These are phyloP conservation scores for Epichloe amarillans DNA, from an alignment of 2,329 filamentous ascomycete species.

Conservation along the genomic window DNA sequence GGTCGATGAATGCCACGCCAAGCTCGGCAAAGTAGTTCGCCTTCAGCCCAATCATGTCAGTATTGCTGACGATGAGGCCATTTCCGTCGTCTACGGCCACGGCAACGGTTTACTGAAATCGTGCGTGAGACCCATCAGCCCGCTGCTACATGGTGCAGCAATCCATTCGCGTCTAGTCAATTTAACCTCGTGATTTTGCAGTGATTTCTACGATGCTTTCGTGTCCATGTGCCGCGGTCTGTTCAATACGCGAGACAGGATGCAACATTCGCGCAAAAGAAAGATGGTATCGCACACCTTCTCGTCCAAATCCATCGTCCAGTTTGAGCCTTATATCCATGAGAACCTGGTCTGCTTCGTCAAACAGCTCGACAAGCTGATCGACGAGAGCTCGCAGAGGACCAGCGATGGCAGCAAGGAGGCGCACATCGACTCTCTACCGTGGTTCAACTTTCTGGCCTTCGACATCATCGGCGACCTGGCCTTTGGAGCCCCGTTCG, in stretches of 20 bases:
- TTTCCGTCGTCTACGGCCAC: slow-evolving; percentile 65
- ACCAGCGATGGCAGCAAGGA: slow-evolving; percentile 44
- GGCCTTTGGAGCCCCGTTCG: slow-evolving; percentile 38
- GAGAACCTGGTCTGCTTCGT: slow-evolving; percentile 64
- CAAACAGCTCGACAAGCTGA: slow-evolving; percentile 56
- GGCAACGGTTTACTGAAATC: slow-evolving; percentile 64
- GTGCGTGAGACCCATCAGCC: slow-evolving; percentile 22
- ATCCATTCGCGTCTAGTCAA: slow-evolving; percentile 3
- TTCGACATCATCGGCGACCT: slow-evolving; percentile 37
- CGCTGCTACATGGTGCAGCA: background rate
- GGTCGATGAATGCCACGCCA: slow-evolving; percentile 63
- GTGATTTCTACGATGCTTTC: slow-evolving; percentile 83
- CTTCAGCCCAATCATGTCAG: slow-evolving; percentile 78
- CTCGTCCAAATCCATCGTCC: slow-evolving; percentile 62
- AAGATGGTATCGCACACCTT: slow-evolving; percentile 85
- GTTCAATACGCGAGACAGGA: slow-evolving; percentile 77
- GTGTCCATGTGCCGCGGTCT: slow-evolving; percentile 75
- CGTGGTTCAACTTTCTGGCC: slow-evolving; percentile 54
- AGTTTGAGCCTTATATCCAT: slow-evolving; percentile 85
- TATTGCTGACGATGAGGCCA: slow-evolving; percentile 67
- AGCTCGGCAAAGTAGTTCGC: slow-evolving; percentile 64
- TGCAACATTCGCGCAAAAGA: slow-evolving; percentile 75
- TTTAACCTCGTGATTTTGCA: slow-evolving; percentile 17
- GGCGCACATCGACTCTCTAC: slow-evolving; percentile 57
- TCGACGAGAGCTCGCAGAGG: slow-evolving; percentile 27